Percentiles rank a stretch among this genome's conserved stretches.
Conservation (phyloP, 208 protist species). For the Porcisia deanei region DNA sequence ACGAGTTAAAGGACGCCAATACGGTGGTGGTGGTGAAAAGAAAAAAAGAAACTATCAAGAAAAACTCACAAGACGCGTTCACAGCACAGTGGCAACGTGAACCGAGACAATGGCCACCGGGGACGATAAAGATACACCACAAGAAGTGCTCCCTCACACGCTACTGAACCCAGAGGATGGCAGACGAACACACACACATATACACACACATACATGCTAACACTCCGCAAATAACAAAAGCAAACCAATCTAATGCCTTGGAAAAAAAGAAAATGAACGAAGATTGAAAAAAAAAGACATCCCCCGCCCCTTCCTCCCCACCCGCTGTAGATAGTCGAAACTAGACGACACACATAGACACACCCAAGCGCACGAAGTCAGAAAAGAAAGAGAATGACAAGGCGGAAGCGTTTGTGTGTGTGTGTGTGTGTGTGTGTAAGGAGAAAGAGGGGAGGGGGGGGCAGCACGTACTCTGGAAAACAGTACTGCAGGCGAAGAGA, state of each 20-base stretch:
- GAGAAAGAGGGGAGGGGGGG: no score
- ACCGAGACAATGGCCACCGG: background rate
- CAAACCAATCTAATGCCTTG: background rate
- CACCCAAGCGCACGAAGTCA: background rate
- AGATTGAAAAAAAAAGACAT: background rate
- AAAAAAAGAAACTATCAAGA: conserved; percentile 16
- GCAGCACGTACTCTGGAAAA: no score
- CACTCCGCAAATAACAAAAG: background rate
- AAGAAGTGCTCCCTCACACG: background rate
- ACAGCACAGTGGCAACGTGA: background rate
- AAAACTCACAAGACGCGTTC: background rate
- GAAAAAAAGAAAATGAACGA: background rate
- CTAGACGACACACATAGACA: background rate
- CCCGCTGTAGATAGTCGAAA: background rate
- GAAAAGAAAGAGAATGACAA: background rate
- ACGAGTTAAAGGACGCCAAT: background rate
- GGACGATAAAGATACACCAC: background rate
- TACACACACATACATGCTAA: background rate
- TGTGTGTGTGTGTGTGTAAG: background rate
- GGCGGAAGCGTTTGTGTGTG: background rate
- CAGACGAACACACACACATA: background rate
- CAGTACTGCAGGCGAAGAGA: background rate
- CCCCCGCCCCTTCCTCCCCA: no score
- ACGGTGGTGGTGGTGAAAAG: background rate
- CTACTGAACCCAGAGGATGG: background rate